Evolutionary conservation across 2,329 filamentous ascomycete species (phyloP), one percentile per base, ranked within the genome.

Genomic region (Fusarium vanettenii): DNA sequence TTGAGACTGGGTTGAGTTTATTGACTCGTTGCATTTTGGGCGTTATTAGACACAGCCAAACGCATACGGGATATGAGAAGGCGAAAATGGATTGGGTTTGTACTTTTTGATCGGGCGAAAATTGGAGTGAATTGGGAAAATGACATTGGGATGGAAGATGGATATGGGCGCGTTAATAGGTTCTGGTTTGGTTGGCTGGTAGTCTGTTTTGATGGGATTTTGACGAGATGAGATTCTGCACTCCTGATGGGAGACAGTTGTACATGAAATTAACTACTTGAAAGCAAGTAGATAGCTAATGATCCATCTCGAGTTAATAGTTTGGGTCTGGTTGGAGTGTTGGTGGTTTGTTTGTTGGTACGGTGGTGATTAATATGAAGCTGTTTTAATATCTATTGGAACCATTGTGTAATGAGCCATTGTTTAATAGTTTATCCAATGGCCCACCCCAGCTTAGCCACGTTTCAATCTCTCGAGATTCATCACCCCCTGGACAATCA

Each of bases 251-350:
- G 60, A 60, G 39, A 55, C 59, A 70, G 37, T 22, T 75, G 69
- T 70, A 74, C 72, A 74, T 75, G 72, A 73, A 72, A 70, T 64
- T 39, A 60, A 67, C 39, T 55, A 39, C 35, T 37, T 25, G 45
- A 27, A 48, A 27, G 22, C 7, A 22, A 52, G 48, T 52, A 52
- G 48, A 52, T 52, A 52, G 48, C 25, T n/a, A 27, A 52, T 29
- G 18, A 29, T 52, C 10, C 48, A 52, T 52, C 25, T 52, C 25
- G 18, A 31, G 25, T n/a, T 52, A 6, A 31, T 52, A 29, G 25
- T 52, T 13, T 20, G 41, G n/a, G 25, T 50, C n/a, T 20, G 41
- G 16, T 3, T 16, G 41, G 22, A 65, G 35, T 18, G 48, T 52
- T 52, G 48, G 25, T 8, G 9, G 27, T 29, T 29, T 29, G 27